Evolutionary conservation across 345 rosid species (phyloP).

Genomic region (Camelina sativa): DNA sequence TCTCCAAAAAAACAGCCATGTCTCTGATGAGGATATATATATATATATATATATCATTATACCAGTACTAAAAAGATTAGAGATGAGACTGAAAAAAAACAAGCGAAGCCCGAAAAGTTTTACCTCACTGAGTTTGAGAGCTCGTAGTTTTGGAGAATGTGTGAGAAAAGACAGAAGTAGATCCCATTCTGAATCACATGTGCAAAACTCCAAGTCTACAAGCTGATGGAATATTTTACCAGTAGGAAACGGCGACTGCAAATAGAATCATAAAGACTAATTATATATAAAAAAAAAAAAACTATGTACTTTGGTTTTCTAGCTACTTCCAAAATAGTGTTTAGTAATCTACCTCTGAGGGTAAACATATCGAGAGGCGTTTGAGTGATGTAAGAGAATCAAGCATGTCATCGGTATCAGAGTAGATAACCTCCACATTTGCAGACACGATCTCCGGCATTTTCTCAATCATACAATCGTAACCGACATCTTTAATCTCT

Average conservation of each 20-base stretch:
- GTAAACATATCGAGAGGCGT: conserved; percentile 14
- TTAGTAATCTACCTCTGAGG: conserved; percentile 5
- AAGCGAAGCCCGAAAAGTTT: not conserved
- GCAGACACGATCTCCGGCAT: conserved; percentile 23
- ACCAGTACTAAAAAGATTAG: not conserved
- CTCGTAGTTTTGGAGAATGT: conserved; percentile 23
- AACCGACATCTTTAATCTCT: not conserved
- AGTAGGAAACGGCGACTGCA: conserved; percentile 18
- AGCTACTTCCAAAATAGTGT: not conserved
- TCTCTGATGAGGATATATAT: not conserved
- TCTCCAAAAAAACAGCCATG: not conserved
- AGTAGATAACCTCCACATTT: not conserved
- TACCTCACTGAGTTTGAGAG: conserved; percentile 31
- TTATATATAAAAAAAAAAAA: not conserved
- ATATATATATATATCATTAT: too few species aligned
- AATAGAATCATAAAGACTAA: not conserved
- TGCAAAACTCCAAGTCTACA: conserved; percentile 26
- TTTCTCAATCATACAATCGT: not conserved
- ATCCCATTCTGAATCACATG: conserved; percentile 5
- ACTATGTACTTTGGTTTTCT: not conserved
- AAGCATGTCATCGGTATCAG: not conserved
- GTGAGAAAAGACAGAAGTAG: conserved; percentile 19
- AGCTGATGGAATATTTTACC: conserved; percentile 23
- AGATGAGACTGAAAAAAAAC: not conserved
- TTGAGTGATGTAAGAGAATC: conserved; percentile 12